Conservation (phyloP, 2,329 filamentous ascomycete genomes). For the Alternaria dauci region DNA sequence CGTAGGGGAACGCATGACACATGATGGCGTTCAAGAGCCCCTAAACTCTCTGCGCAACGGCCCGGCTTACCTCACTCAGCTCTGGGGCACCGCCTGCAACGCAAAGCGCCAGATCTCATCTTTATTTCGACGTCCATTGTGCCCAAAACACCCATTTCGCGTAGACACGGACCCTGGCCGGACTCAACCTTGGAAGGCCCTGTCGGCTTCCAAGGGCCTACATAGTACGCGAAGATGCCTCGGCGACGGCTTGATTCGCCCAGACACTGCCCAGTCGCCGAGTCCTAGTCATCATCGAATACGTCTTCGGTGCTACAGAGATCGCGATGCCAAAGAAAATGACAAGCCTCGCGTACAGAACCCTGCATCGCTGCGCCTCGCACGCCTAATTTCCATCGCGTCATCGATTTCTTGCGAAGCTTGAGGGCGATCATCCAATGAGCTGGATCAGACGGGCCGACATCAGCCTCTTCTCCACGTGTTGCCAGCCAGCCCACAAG, state of each 20-base stretch:
- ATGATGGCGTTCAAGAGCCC: background rate
- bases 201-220: background rate
- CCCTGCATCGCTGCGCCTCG: constrained; percentile 9
- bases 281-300: constrained; percentile 6
- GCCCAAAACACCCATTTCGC: background rate
- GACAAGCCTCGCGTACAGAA: constrained; percentile 18
- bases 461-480: background rate
- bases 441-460: constrained; percentile 10
- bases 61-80: constrained; percentile 11
- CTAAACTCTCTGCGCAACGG: constrained; percentile 2
- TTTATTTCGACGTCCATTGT: background rate
- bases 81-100: background rate
- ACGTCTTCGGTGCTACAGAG: constrained; percentile 4
- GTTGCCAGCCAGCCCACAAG: no score
- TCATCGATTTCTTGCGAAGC: constrained; percentile 14
- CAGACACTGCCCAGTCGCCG: constrained; percentile 18
- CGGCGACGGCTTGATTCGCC: constrained; percentile 9
- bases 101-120: background rate
- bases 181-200: background rate
- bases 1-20: constrained; percentile 13
- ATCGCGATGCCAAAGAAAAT: constrained; percentile 8
- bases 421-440: background rate
- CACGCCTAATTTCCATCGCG: constrained; percentile 5
- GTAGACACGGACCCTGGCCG: background rate
- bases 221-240: constrained; percentile 5